Evolutionary conservation across 2,329 filamentous ascomycete species (phyloP).

Genomic region (Keithomyces neogunnii): DNA sequence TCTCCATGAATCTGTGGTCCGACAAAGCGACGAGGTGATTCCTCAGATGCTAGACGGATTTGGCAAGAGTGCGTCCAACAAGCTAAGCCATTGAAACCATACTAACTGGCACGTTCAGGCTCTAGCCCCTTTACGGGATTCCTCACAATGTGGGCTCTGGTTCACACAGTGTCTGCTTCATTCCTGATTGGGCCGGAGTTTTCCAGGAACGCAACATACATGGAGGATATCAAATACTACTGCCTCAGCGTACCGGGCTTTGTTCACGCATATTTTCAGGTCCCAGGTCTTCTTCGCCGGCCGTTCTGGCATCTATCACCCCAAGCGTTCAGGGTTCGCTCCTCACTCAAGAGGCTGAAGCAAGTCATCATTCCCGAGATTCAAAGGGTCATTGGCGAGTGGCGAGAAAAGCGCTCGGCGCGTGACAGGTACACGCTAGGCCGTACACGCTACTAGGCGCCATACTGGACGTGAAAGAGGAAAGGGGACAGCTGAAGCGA

Average conservation of each 20-base stretch:
- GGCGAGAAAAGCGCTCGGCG: neutral
- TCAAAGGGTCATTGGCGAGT: neutral
- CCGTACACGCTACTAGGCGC: slow-evolving; percentile 5
- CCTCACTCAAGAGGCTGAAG: slow-evolving; percentile 3
- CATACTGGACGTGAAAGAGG: slow-evolving; percentile 6
- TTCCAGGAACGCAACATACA: neutral
- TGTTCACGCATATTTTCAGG: slow-evolving; percentile 5
- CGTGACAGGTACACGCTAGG: neutral
- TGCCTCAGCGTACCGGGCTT: slow-evolving; percentile 6
- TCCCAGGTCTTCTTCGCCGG: slow-evolving; percentile 1
- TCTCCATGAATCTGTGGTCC: neutral
- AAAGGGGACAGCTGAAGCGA: slow-evolving; percentile 3
- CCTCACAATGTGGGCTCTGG: slow-evolving; percentile 3
- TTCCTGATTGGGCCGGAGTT: slow-evolving; percentile 5
- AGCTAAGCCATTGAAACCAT: neutral
- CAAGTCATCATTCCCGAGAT: slow-evolving; percentile 3
- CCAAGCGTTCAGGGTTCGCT: neutral
- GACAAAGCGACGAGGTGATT: neutral
- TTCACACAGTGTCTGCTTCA: neutral
- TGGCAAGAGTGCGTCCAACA: neutral
- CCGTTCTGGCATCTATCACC: slow-evolving; percentile 6
- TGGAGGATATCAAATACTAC: slow-evolving; percentile 5
- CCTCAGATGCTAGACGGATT: neutral
- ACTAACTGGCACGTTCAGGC: neutral
- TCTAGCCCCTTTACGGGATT: slow-evolving; percentile 2